Base-by-base conservation (phyloP, 805 yeast genomes). In the Kodamaea nitidulidarum region DNA sequence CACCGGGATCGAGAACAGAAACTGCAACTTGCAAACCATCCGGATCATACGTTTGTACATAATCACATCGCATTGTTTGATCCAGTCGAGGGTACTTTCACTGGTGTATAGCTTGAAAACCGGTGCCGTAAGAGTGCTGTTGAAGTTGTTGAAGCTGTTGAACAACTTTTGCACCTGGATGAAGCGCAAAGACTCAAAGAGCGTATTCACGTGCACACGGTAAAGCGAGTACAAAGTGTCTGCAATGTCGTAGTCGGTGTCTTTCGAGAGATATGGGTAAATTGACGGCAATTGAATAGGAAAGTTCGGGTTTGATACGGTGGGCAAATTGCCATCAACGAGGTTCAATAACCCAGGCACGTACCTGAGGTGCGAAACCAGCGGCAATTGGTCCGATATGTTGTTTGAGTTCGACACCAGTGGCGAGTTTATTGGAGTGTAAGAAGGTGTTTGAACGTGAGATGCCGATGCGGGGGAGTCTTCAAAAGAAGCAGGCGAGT, bases 151-250 rank as follows among this genome's bases (percentile, higher is more conserved):
- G 35, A 84, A 58, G 18, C 74, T 60, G n/a, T 72, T 62, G 38
- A 80, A 71, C 24, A 88, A 60, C 50, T 76, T 76, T 43, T 76
- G 78, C 42, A 82, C 58, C 41, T 81, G 84, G 78, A 86, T 73
- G 52, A 68, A 80, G 45, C 90, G 67, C 41, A 87, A 61, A 35
- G 78, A 70, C 45, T 84, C 87, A 43, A 84, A 78, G 22, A 84
- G 59, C 4, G 80, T 59, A 27, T 75, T 73, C 51, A 88, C 81
- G 54, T 83, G 81, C 7, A 79, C 70, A 42, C 70, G 73, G 61
- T 85, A 85, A 14, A 81, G 56, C 3, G 80, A 77, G 41, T 71
- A 73, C 35, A 87, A 63, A 0, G 86, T 79, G 14, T 75, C 78
- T 3, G 80, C 79, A 25, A 78, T 71, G 49, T 81, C 87, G 15